These are phyloP conservation scores for Vigna radiata DNA, from an alignment of 306 rosid species.

Conservation along the genomic window DNA sequence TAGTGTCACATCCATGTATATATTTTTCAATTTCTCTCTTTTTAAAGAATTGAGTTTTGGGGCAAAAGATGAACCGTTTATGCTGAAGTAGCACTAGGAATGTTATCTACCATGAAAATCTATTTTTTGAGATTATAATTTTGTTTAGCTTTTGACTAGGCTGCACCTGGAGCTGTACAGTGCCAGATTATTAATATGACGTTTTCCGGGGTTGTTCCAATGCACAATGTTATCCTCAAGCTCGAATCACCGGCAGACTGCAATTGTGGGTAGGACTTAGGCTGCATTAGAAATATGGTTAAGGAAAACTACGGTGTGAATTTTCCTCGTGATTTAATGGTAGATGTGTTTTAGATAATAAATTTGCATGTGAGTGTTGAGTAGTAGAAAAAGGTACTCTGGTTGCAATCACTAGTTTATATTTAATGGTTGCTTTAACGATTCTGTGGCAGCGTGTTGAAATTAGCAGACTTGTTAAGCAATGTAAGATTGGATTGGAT, in stretches of 20 bases:
- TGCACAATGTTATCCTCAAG: conserved; percentile 70
- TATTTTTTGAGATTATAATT: conserved; percentile 22
- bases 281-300: too few species aligned
- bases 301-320: not conserved
- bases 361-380: too few species aligned
- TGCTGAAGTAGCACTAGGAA: too few species aligned
- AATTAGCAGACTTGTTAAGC: conserved; percentile 83
- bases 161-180: conserved; percentile 98
- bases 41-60: not conserved
- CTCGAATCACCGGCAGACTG: too few species aligned
- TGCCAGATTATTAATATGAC: conserved; percentile 96
- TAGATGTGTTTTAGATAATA: conserved; percentile 30
- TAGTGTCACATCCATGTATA: not conserved
- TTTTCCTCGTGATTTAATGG: not conserved
- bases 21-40: not conserved
- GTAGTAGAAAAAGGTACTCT: too few species aligned
- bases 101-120: not conserved
- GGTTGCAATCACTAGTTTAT: too few species aligned
- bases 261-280: too few species aligned
- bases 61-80: not conserved
- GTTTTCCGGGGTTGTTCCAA: conserved; percentile 90
- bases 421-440: too few species aligned
- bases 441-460: conserved; percentile 88
- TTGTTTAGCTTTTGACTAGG: conserved; percentile 59
- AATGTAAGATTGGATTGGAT: too few species aligned